Base-by-base conservation (phyloP, 257 asterid species). In the Plectranthus barbatus region DNA sequence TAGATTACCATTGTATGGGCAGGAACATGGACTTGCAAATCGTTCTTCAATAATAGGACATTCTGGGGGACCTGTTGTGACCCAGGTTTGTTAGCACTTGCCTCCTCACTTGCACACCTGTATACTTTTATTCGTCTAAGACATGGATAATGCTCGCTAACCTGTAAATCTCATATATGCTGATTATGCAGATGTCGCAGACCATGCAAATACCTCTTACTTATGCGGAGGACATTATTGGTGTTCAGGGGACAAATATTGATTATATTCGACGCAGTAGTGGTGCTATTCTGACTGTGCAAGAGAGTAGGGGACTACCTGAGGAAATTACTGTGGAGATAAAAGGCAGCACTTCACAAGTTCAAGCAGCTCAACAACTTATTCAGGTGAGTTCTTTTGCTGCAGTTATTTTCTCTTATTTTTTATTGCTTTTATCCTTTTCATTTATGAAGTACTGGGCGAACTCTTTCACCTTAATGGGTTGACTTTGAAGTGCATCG, bases 161-260 rank as follows among this genome's bases (percentile, higher is more conserved):
- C 68, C 33, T 40, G 31, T 26, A 26, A 26, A 46, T 54, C 9
- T 26, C 40, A 64, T 42, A 24, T 60, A 33, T 66, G 41, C 56
- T 60, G 19, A 33, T 57, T 11, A 18, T 18, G 68, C 72, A 91
- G 98, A 56, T 91, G 51, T 77, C 87, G 37, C 88, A 88, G 82
- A 88, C 84, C 29, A 86, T 88, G 94, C 94, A 88, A 77, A 79
- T 91, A 62, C 96, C 98, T 21, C 84, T 88, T 11, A 62, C 75
- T 9, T 91, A 81, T 79, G 98, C 95, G 20, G 98, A 91, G 77
- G 96, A 88, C 60, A 84, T 91, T 58, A 88, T 88, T 37, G 98
- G 98, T 58, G 78, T 81, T 62, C 85, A 76, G 26, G 94, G 98
- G 26, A 45, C 88, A 39, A 88, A 83, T 69, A 91, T 91, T 53